Percentiles rank a stretch among this genome's conserved stretches.
These are phyloP conservation scores for Teunomyces aglyptinius DNA, from an alignment of 805 yeast species.

Conservation along the genomic window DNA sequence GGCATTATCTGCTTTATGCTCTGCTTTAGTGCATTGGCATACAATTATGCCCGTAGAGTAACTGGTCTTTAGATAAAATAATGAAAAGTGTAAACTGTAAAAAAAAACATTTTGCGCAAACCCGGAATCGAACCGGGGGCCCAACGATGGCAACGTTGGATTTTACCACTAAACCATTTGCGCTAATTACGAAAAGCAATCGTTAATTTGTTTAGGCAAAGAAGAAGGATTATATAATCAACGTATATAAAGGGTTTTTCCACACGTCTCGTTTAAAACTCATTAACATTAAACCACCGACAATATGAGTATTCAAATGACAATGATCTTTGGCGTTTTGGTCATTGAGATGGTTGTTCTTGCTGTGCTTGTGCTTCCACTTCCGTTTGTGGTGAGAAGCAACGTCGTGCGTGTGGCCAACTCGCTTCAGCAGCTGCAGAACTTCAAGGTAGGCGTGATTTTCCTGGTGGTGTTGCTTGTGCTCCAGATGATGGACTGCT, in stretches of 20 bases:
- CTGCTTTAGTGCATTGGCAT: slow-evolving; percentile 36
- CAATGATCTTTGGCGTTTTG: slow-evolving; percentile 46
- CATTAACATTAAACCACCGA: background rate
- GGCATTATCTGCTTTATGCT: slow-evolving; percentile 35
- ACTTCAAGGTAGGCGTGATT: slow-evolving; percentile 44
- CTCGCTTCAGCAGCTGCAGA: slow-evolving; percentile 31
- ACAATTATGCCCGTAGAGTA: slow-evolving; percentile 38
- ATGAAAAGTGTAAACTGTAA: too few relatives aligned
- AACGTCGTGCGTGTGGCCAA: slow-evolving; percentile 39
- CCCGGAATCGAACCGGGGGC: slow-evolving; percentile 4
- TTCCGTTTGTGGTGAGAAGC: slow-evolving; percentile 49
- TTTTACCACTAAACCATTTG: slow-evolving; percentile 1
- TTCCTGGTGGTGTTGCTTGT: slow-evolving; percentile 44
- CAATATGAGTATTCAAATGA: slow-evolving; percentile 48
- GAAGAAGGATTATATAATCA: too few relatives aligned
- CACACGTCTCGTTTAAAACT: too few relatives aligned
- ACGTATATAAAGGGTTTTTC: too few relatives aligned
- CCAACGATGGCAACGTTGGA: slow-evolving; percentile 3
- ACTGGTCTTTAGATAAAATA: slow-evolving; percentile 32
- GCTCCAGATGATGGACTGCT: slow-evolving; percentile 54
- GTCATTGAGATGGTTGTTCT: slow-evolving; percentile 52
- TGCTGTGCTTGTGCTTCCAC: slow-evolving; percentile 51
- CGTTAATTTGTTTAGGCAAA: too few relatives aligned
- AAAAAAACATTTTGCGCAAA: background rate
- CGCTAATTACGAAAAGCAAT: background rate